Evolutionary conservation across 495 filamentous ascomycete genomes (phyloP).

Genomic region (Niebla homalea): DNA sequence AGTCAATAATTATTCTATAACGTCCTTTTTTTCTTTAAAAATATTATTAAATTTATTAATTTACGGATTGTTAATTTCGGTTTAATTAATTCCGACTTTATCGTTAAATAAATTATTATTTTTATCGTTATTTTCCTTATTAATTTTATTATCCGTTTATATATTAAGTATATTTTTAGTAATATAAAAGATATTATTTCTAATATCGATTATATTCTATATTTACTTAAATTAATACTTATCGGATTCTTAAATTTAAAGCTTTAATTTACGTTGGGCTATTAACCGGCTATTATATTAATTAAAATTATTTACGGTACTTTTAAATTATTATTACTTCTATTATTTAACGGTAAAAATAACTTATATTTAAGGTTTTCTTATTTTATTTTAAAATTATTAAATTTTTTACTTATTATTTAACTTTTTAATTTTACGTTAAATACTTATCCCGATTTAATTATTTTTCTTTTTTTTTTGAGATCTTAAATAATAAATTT

Average conservation of each 20-base stretch:
- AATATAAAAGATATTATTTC: background rate
- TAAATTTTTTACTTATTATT: background rate
- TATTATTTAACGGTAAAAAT: no score
- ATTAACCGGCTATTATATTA: background rate
- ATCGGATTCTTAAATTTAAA: background rate
- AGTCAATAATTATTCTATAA: no score
- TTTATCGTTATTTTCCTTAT: background rate
- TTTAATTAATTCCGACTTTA: background rate
- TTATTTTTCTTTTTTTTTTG: background rate
- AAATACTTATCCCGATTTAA: background rate
- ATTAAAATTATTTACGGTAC: background rate
- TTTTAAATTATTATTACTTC: background rate
- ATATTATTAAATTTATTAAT: background rate
- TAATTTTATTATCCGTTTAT: background rate
- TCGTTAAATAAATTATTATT: background rate
- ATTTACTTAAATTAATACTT: background rate
- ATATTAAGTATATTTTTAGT: no score
- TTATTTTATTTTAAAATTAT: background rate
- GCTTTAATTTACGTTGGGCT: background rate
- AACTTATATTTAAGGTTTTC: background rate
- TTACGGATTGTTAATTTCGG: background rate
- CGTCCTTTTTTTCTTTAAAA: no score
- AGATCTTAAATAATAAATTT: background rate
- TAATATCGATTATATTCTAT: slow-evolving; percentile 2
- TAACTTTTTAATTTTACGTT: background rate